Percentiles rank a stretch among this genome's conserved stretches.
phyloP scores from a whole-genome alignment of 305 asterid species.

The Rubia occidens region DNA sequence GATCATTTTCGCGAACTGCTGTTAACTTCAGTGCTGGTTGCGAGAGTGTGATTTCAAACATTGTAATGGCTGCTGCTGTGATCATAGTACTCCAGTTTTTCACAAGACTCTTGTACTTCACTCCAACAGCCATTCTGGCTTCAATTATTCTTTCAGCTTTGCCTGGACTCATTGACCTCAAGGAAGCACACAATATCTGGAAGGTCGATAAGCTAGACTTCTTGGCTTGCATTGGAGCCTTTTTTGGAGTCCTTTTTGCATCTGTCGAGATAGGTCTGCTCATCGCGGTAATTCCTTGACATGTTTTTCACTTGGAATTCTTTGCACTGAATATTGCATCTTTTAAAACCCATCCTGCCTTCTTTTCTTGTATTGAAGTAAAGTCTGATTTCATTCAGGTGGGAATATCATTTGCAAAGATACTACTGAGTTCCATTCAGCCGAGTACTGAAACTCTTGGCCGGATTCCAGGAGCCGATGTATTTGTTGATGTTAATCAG shows the following conservation, averaged over 20 bases:
- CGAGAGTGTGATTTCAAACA: constrained; percentile 57
- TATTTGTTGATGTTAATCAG: constrained; percentile 29
- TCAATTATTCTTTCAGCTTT: constrained; percentile 76
- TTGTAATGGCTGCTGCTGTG: constrained; percentile 58
- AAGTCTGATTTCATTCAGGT: constrained; percentile 21
- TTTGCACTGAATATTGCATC: neutral
- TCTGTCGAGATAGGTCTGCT: constrained; percentile 75
- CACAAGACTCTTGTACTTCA: constrained; percentile 71
- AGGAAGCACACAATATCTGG: constrained; percentile 55
- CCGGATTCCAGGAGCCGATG: constrained; percentile 32
- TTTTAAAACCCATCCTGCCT: neutral
- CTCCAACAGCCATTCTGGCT: constrained; percentile 69
- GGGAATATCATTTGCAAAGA: constrained; percentile 30
- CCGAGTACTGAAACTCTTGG: constrained; percentile 30
- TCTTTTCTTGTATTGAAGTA: neutral
- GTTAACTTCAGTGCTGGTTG: constrained; percentile 77
- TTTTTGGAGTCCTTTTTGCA: constrained; percentile 59
- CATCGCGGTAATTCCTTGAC: constrained; percentile 38
- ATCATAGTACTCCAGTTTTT: constrained; percentile 39
- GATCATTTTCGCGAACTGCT: constrained; percentile 81
- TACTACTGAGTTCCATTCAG: constrained; percentile 24
- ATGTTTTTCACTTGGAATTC: neutral
- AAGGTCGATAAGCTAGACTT: constrained; percentile 77
- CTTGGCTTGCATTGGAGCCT: constrained; percentile 78
- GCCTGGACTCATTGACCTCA: constrained; percentile 46